phyloP scores from a whole-genome alignment of 768 basidiomycete genomes.

The Megacollybia marginata region DNA sequence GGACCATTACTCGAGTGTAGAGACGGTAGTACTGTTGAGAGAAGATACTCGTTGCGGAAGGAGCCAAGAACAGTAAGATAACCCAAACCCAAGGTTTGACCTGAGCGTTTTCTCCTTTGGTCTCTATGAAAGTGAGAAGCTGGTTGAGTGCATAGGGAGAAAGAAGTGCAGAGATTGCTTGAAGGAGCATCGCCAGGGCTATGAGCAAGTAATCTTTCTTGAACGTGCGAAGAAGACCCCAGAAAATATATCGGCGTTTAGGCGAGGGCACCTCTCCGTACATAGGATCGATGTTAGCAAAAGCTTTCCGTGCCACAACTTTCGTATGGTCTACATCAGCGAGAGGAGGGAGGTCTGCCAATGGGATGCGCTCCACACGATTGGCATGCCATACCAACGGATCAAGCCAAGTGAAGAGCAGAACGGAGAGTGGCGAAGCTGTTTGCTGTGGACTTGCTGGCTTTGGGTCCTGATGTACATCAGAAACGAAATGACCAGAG shows the following conservation, averaged over 20 bases:
- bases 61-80: conserved; percentile 24
- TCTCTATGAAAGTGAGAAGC: conserved; percentile 17
- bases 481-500: background rate
- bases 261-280: conserved; percentile 10
- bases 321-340: conserved; percentile 52
- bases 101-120: conserved; percentile 20
- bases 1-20: conserved; percentile 38
- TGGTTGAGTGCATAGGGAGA: conserved; percentile 35
- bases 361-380: conserved; percentile 34
- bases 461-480: conserved; percentile 19
- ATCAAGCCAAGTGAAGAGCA: conserved; percentile 50
- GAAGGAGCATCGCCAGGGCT: conserved; percentile 17
- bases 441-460: conserved; percentile 40
- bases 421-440: conserved; percentile 34
- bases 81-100: conserved; percentile 66
- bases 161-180: conserved; percentile 20
- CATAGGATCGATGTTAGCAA: conserved; percentile 17
- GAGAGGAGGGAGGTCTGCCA: conserved; percentile 53
- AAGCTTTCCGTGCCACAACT: conserved; percentile 13
- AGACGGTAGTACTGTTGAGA: conserved; percentile 34
- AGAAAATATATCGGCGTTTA: conserved; percentile 9
- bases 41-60: conserved; percentile 21
- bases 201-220: conserved; percentile 24
- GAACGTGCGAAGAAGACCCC: conserved; percentile 30
- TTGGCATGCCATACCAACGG: conserved; percentile 36